Percentiles rank a stretch among this genome's conserved stretches.
Conservation (phyloP, 441 rosid species). For the Adansonia madagascariensis region DNA sequence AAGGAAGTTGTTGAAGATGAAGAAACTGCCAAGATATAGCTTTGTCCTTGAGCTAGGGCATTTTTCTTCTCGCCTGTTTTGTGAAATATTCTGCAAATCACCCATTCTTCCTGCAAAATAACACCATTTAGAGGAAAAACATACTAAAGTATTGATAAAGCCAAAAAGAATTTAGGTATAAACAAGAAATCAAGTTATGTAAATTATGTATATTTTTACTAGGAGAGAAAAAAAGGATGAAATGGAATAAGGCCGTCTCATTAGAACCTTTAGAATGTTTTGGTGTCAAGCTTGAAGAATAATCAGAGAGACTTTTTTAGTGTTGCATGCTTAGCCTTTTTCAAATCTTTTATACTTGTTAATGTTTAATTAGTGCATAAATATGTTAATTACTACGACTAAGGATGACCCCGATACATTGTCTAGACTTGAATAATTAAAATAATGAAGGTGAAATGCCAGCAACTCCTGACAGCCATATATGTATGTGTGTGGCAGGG, state of each 20-base stretch:
- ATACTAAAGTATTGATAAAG: neutral
- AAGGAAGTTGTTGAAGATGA: conserved; percentile 35
- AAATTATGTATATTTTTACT: neutral
- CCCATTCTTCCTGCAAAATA: conserved; percentile 89
- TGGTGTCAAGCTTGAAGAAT: too few species aligned
- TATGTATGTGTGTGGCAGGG: conserved; percentile 11
- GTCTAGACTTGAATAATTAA: neutral
- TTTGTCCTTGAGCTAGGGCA: conserved; percentile 42
- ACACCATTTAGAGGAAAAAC: neutral
- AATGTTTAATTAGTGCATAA: neutral
- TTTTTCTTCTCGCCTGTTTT: conserved; percentile 68
- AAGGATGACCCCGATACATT: too few species aligned
- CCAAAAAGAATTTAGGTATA: neutral
- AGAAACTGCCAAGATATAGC: conserved; percentile 34
- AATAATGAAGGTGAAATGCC: neutral
- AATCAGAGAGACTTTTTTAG: neutral
- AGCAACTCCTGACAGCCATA: conserved; percentile 33
- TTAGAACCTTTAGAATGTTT: too few species aligned
- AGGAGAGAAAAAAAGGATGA: neutral
- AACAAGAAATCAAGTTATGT: neutral
- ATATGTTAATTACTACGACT: neutral
- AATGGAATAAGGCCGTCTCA: neutral
- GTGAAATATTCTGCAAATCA: conserved; percentile 85
- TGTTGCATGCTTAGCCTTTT: neutral
- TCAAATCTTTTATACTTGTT: neutral